A percentile compares a stretch with the other conserved stretches of the same genome.
These are phyloP conservation scores for Carex littledalei DNA, from an alignment of 176 grass and related monocot genomes.

Conservation along the genomic window DNA sequence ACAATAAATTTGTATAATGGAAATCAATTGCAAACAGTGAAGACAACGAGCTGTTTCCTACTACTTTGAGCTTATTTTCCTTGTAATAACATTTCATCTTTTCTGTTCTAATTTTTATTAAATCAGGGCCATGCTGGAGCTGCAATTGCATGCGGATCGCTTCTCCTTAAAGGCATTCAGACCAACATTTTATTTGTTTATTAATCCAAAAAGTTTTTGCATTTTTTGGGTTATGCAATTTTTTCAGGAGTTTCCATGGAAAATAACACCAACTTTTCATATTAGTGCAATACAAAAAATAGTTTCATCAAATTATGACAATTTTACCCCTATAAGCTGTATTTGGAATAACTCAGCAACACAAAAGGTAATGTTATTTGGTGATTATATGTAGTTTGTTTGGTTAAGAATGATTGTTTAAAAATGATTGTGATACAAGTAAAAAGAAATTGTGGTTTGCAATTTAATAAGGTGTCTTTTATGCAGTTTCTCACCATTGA, in stretches of 20 bases:
- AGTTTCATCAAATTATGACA: neutral
- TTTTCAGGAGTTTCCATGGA: neutral
- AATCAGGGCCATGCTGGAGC: conserved; percentile 85
- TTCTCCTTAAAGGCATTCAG: conserved; percentile 73
- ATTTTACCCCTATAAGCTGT: neutral
- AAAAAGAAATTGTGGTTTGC: neutral
- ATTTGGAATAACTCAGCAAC: neutral
- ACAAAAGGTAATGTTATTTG: neutral
- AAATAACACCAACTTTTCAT: neutral
- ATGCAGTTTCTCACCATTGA: conserved; percentile 2
- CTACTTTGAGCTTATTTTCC: neutral
- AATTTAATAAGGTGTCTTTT: neutral
- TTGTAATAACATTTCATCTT: neutral
- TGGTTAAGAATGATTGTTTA: neutral
- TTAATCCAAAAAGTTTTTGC: neutral
- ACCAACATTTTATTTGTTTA: conserved; percentile 15
- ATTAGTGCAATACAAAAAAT: neutral
- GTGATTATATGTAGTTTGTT: neutral
- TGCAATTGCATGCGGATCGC: conserved; percentile 88
- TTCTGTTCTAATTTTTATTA: neutral
- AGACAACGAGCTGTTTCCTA: neutral
- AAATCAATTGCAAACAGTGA: neutral
- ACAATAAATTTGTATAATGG: neutral
- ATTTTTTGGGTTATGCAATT: neutral
- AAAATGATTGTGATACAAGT: neutral